Evolutionary conservation across 2,329 filamentous ascomycete genomes (phyloP), one percentile per base, ranked within the genome.

Genomic region (Cephalotrichum gorgonifer): DNA sequence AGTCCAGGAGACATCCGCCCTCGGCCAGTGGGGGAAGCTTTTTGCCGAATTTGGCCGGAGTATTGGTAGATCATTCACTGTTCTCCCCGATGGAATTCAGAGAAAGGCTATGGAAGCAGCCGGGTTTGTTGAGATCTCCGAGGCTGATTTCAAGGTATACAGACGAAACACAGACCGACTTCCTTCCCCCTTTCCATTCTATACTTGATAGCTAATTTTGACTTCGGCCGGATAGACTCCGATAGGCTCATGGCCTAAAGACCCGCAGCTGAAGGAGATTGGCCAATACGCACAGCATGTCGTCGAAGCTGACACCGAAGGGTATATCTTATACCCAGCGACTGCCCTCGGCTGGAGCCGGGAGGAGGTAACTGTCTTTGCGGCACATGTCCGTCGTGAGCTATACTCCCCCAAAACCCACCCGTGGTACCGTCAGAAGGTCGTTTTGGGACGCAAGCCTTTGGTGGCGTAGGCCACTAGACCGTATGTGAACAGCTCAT

Each of bases 201-300:
- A 20, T 27, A n/a, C 20, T 15, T 7, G 33, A 20, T 17, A 22
- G 11, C 17, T 44, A 22, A 23, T 17, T 15, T 23, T 7, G 26
- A 42, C 15, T n/a, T n/a, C n/a, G n/a, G n/a, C n/a, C n/a, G n/a
- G n/a, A n/a, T 38, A 53, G 28, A 55, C 57, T 1, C 69, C 78
- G 17, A 50, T 54, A 5, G 76, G 76, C 1, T 41, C 44, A 17
- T 75, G 72, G 71, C 65, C 71, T 1, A 69, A 66, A 43, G 65
- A 71, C n/a, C 61, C 59, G 30, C 66, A 67, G 33, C 60, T 71
- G 47, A 76, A 71, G 55, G 63, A 70, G 43, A 54, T 70, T 49
- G 75, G 75, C 1, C 57, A 57, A 14, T 66, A 61, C 58, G 61
- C 55, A 14, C 59, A 57, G 23, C 56, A 63, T 6, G 64, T 66